Evolutionary conservation across 306 rosid genomes (phyloP).

Genomic region (Quercus dentata): DNA sequence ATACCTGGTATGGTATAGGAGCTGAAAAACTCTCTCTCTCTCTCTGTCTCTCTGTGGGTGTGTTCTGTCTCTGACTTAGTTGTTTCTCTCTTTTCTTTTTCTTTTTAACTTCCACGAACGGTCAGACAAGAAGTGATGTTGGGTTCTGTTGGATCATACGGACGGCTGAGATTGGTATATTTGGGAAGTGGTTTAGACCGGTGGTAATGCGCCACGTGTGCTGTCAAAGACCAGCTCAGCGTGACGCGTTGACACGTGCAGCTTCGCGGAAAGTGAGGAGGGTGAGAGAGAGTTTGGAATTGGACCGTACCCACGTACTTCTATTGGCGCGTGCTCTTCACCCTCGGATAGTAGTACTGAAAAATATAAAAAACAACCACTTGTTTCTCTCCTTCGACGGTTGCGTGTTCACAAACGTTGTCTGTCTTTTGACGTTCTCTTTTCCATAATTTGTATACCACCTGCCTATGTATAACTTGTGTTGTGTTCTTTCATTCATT

Average conservation of each 20-base stretch:
- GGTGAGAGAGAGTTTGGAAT: background rate
- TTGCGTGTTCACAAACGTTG: no score
- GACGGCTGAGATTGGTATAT: constrained; percentile 83
- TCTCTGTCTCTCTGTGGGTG: background rate
- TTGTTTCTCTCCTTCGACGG: no score
- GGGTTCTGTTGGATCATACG: constrained; percentile 39
- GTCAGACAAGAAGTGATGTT: constrained; percentile 39
- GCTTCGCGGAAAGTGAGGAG: constrained; percentile 47
- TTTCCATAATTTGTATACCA: no score
- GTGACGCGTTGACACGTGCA: constrained; percentile 76
- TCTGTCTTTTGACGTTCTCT: no score
- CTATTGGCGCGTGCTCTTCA: constrained; percentile 15
- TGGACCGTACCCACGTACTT: background rate
- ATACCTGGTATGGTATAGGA: constrained; percentile 36
- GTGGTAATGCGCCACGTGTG: constrained; percentile 38
- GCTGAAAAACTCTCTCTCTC: constrained; percentile 27
- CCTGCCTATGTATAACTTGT: no score
- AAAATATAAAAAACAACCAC: no score
- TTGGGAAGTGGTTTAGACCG: constrained; percentile 5
- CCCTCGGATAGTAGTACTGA: background rate
- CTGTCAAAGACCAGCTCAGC: constrained; percentile 48
- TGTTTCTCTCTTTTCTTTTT: constrained; percentile 18
- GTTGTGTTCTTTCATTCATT: no score
- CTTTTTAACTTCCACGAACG: constrained; percentile 22
- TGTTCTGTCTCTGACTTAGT: background rate